Evolutionary conservation across 208 protist genomes (phyloP), one percentile per base, ranked within the genome.

Genomic region (Novymonas esmeraldas): DNA sequence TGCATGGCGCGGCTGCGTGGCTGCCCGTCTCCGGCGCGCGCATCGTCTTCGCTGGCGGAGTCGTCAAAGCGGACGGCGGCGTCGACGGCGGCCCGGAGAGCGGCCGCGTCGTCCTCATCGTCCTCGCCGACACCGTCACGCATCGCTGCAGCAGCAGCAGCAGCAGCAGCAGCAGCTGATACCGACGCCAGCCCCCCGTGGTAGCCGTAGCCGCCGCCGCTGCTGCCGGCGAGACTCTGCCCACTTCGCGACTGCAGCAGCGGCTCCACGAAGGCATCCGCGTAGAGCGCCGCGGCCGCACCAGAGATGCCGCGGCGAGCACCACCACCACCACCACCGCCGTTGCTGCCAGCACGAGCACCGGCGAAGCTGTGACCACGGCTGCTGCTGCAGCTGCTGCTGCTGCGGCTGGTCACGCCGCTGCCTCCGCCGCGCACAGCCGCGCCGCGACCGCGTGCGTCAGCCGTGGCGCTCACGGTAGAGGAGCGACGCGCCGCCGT

Each of bases 41-140:
- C 0, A 24, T 62, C 65, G 6, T 72, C 65, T 2, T 58, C 65
- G 18, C 65, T 72, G 2, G 57, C 41, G 38, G 64, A 55, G 46
- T 58, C 57, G 34, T 64, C 48, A 38, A 72, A 64, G 57, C 57
- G 44, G 29, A 38, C 48, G 1, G 56, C 65, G 9, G 65, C 65
- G 20, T 55, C 38, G 48, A 72, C 39, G 56, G 34, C 65, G 1
- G 65, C 65, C 31, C 64, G 56, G 16, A 72, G 14, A 6, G 36
- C 65, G 3, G 34, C 57, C 9, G 52, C 38, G 4, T 14, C 34
- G 22, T 49, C 65, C 3, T 39, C 65, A n/a, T 72, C 65, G n/a
- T 18, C 48, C 16, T 57, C 55, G 26, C 41, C 56, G 26, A 6
- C 36, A 10, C 28, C 41, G 20, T 18, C 51, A 6, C 28, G 6